phyloP scores from a whole-genome alignment of 495 filamentous ascomycete species.

The Haplographium delicatum region DNA sequence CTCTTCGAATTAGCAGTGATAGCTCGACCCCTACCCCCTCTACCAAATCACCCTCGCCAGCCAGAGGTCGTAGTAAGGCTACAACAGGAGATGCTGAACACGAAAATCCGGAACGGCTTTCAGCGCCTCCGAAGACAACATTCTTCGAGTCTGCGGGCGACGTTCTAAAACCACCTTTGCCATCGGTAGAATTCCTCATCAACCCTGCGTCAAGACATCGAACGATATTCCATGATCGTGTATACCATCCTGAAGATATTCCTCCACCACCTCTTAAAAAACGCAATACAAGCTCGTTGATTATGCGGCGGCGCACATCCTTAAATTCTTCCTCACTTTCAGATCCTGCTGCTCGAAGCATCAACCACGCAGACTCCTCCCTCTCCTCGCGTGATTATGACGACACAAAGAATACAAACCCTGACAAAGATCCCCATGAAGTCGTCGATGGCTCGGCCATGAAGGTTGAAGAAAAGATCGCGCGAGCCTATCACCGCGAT shows the following conservation, averaged over 20 bases:
- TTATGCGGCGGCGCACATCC: slow-evolving; percentile 2
- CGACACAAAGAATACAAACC: slow-evolving; percentile 24
- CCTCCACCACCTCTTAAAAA: slow-evolving; percentile 70
- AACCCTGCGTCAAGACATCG: slow-evolving; percentile 77
- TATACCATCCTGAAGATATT: slow-evolving; percentile 91
- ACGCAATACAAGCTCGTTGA: slow-evolving; percentile 13
- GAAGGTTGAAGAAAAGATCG: slow-evolving; percentile 95
- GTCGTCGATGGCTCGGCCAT: slow-evolving; percentile 55
- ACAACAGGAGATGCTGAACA: slow-evolving; percentile 26
- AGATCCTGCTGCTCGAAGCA: not conserved
- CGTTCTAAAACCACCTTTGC: slow-evolving; percentile 83
- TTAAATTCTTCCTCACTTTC: not conserved
- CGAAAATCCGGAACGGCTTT: slow-evolving; percentile 36
- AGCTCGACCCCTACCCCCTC: slow-evolving; percentile 7
- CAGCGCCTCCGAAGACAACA: slow-evolving; percentile 83
- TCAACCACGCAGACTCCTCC: slow-evolving; percentile 9
- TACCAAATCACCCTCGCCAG: not conserved
- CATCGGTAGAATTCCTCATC: slow-evolving; percentile 70
- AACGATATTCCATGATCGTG: slow-evolving; percentile 94
- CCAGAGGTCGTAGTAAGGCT: slow-evolving; percentile 10
- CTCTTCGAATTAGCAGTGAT: slow-evolving; percentile 30
- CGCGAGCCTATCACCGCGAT: slow-evolving; percentile 84
- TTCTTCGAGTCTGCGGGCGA: slow-evolving; percentile 94
- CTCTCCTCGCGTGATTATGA: slow-evolving; percentile 24
- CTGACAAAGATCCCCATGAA: slow-evolving; percentile 32